phyloP scores from a whole-genome alignment of 306 rosid species.

The Dryas octopetala region DNA sequence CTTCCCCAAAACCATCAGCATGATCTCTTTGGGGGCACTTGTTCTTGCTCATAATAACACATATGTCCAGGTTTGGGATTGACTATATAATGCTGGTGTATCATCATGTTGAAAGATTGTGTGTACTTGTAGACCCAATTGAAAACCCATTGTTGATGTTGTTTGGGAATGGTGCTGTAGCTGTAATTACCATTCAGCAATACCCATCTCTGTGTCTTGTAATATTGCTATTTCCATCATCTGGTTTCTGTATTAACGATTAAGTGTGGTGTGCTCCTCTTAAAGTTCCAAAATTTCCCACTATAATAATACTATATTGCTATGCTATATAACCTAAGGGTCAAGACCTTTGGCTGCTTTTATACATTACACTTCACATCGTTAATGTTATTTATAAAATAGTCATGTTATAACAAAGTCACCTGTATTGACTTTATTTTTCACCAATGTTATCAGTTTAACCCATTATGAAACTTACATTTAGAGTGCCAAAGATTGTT shows the following conservation, averaged over 20 bases:
- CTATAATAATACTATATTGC: not conserved
- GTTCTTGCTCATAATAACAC: not conserved
- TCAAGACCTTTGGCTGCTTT: not conserved
- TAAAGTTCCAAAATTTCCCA: not conserved
- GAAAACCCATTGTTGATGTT: not conserved
- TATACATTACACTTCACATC: not conserved
- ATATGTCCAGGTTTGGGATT: slow-evolving; percentile 29
- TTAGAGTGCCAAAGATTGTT: not conserved
- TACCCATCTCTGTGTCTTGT: slow-evolving; percentile 16
- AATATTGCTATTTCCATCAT: not conserved
- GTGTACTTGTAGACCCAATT: slow-evolving; percentile 6
- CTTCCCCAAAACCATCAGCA: slow-evolving; percentile 46
- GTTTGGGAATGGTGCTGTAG: slow-evolving; percentile 1
- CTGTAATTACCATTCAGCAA: slow-evolving; percentile 21
- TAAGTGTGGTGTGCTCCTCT: slow-evolving; percentile 8
- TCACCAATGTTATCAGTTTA: not conserved
- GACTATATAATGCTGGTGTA: not conserved
- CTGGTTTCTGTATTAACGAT: slow-evolving; percentile 11
- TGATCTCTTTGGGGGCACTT: slow-evolving; percentile 30
- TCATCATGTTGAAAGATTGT: not conserved
- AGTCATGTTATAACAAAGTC: not conserved
- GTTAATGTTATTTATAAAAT: not conserved
- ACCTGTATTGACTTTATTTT: not conserved
- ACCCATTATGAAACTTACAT: not conserved
- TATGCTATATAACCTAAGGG: not conserved